Percentiles rank a stretch among this genome's conserved stretches.
Conservation (phyloP, 257 asterid genomes). For the Paulownia fortunei region DNA sequence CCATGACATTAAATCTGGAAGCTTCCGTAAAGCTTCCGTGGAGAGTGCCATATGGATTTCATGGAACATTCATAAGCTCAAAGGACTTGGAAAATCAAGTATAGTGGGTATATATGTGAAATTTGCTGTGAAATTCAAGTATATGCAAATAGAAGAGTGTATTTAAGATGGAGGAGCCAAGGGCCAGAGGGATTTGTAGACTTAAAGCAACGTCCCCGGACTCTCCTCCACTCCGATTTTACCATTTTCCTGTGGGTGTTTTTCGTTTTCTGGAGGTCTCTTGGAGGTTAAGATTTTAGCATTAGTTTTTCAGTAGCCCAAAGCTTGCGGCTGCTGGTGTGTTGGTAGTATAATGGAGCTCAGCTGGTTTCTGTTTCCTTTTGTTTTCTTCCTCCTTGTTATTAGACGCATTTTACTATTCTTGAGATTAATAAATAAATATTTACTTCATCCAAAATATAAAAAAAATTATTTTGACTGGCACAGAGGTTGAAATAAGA, state of each 20-base stretch:
- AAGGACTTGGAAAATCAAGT: constrained; percentile 43
- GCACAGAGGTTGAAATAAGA: too few relatives aligned
- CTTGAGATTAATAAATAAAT: too few relatives aligned
- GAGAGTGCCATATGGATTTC: constrained; percentile 57
- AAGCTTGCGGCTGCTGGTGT: not conserved
- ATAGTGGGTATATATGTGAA: not conserved
- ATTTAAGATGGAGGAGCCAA: not conserved
- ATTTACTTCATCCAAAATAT: too few relatives aligned
- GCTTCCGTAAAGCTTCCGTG: constrained; percentile 43
- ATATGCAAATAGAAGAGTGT: not conserved
- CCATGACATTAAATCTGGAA: constrained; percentile 34
- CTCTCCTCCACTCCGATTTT: not conserved
- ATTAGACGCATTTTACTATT: too few relatives aligned
- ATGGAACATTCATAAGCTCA: constrained; percentile 50
- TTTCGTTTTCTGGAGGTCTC: not conserved
- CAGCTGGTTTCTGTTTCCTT: constrained; percentile 22
- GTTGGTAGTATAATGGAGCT: not conserved
- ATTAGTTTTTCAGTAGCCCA: not conserved
- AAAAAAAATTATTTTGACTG: too few relatives aligned
- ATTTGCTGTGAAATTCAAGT: not conserved
- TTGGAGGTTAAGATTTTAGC: not conserved
- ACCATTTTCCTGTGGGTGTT: not conserved
- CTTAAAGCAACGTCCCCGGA: constrained; percentile 25
- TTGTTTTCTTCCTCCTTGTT: too few relatives aligned
- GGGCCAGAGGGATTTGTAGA: constrained; percentile 29